Evolutionary conservation across 352 stramenopile species (phyloP).

Genomic region (Globisporangium iwayamae): DNA sequence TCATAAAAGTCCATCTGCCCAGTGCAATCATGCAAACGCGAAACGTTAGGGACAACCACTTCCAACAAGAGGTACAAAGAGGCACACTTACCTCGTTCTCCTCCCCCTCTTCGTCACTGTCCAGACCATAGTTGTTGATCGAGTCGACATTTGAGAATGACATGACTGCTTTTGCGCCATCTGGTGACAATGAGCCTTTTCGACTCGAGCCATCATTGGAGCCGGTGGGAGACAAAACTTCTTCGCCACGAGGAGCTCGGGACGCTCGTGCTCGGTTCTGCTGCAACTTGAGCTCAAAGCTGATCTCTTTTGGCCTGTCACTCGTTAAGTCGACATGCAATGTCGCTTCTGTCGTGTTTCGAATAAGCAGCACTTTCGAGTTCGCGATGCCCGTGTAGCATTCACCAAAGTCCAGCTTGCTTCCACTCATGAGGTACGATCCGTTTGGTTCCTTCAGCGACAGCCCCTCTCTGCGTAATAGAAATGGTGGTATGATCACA

Average conservation of each 20-base stretch:
- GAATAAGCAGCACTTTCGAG: constrained; percentile 77
- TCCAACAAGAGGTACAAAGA: neutral
- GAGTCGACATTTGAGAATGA: constrained; percentile 55
- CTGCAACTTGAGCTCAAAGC: constrained; percentile 83
- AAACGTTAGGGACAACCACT: neutral
- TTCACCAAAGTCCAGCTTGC: constrained; percentile 86
- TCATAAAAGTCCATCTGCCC: constrained; percentile 70
- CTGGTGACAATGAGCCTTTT: constrained; percentile 65
- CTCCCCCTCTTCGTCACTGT: constrained; percentile 84
- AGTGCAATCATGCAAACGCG: neutral
- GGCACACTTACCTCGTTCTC: constrained; percentile 65
- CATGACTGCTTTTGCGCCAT: constrained; percentile 43
- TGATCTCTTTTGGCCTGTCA: constrained; percentile 86
- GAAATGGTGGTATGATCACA: too few species aligned
- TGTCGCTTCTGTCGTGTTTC: constrained; percentile 81
- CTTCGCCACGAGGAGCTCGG: constrained; percentile 48
- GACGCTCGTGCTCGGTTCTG: constrained; percentile 69
- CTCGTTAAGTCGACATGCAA: constrained; percentile 84
- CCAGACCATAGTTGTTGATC: constrained; percentile 43
- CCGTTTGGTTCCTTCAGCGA: constrained; percentile 84
- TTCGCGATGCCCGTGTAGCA: constrained; percentile 83
- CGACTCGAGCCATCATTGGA: constrained; percentile 72
- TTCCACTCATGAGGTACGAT: constrained; percentile 84
- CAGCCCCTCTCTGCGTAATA: constrained; percentile 60
- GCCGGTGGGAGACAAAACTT: constrained; percentile 65